phyloP scores from a whole-genome alignment of 306 rosid species.

The Rosa lucieae region DNA sequence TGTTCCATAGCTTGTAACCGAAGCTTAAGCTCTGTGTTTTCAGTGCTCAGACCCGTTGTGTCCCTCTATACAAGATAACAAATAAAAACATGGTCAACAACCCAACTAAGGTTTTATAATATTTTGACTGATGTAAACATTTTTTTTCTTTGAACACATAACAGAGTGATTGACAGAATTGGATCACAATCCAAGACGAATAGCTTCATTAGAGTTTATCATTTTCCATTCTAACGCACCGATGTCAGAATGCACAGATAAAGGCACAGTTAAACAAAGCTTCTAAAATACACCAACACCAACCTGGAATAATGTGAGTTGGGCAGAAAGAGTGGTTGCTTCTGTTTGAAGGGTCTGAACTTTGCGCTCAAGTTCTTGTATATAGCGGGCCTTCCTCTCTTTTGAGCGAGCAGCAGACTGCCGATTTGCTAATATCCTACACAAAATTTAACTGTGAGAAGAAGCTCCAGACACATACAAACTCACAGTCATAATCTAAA shows the following conservation, averaged over 20 bases:
- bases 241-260: background rate
- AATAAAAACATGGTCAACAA: background rate
- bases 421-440: conserved; percentile 91
- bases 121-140: background rate
- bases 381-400: conserved; percentile 94
- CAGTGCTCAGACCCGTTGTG: conserved; percentile 77
- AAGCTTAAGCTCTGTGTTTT: conserved; percentile 93
- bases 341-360: conserved; percentile 98
- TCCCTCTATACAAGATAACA: conserved; percentile 62
- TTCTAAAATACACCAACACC: conserved; percentile 23
- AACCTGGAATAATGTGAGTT: conserved; percentile 94
- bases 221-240: background rate
- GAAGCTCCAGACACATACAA: background rate
- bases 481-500: background rate
- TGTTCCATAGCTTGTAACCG: conserved; percentile 98
- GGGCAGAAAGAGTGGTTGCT: conserved; percentile 99
- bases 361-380: conserved; percentile 97
- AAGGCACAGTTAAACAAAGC: background rate
- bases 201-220: background rate
- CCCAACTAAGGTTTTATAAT: background rate
- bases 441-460: conserved; percentile 30
- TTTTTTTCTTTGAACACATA: background rate
- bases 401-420: conserved; percentile 99
- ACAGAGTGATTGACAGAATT: background rate
- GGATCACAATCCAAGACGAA: background rate